Conservation (phyloP, 176 grass and related monocot species). For the Triticum timopheevii region DNA sequence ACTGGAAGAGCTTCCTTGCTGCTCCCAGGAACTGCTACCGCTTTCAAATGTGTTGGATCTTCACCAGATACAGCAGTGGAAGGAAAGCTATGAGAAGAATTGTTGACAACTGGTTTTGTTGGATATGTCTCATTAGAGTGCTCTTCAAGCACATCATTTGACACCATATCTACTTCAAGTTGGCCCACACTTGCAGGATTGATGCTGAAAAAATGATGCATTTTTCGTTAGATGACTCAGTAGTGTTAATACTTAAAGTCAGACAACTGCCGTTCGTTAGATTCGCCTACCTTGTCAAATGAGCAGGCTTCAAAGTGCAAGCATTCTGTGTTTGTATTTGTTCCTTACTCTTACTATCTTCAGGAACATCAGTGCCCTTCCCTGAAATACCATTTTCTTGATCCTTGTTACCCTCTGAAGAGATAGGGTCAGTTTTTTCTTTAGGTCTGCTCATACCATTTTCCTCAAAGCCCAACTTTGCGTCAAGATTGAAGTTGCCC, state of each 20-base stretch:
- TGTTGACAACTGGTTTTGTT: conserved; percentile 40
- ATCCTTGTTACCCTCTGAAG: conserved; percentile 45
- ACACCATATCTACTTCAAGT: conserved; percentile 17
- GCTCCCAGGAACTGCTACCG: conserved; percentile 28
- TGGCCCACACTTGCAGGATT: conserved; percentile 32
- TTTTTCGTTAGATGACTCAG: conserved; percentile 33
- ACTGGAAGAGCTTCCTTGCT: conserved; percentile 23
- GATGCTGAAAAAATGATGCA: conserved; percentile 29
- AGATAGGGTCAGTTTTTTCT: conserved; percentile 12
- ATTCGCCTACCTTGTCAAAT: conserved; percentile 31
- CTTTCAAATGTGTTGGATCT: conserved; percentile 32
- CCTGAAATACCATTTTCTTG: conserved; percentile 41
- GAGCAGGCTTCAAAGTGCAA: conserved; percentile 45
- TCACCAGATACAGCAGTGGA: conserved; percentile 37
- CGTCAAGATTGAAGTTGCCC: conserved; percentile 77
- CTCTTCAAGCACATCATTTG: conserved; percentile 14
- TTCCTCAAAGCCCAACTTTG: conserved; percentile 52
- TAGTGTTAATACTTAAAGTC: conserved; percentile 12
- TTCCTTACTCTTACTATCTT: conserved; percentile 41
- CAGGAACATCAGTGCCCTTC: conserved; percentile 31
- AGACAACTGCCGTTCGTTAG: conserved; percentile 10
- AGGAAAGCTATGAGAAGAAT: conserved; percentile 32
- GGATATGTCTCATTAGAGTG: conserved; percentile 30
- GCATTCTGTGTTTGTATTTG: conserved; percentile 41
- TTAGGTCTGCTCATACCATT: conserved; percentile 33